Percentiles rank a stretch among this genome's conserved stretches.
Evolutionary conservation across 2,329 filamentous ascomycete genomes (phyloP).

Genomic region (Seiridium unicorne): DNA sequence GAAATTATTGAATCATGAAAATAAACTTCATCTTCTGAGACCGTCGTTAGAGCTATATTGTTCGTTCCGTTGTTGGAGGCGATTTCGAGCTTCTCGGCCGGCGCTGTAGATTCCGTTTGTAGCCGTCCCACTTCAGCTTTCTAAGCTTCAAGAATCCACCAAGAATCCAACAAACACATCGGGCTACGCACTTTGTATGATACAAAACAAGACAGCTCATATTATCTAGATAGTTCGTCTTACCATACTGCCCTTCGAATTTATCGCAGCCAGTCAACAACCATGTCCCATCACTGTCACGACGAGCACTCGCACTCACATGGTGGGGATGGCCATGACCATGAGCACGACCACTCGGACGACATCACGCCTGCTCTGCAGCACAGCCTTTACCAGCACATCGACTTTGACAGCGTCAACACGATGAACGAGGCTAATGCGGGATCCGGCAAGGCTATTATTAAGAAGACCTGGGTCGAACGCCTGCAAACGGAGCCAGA

Average conservation of each 20-base stretch:
- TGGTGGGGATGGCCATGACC: constrained; percentile 49
- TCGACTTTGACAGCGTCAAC: constrained; percentile 81
- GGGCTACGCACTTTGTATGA: not conserved
- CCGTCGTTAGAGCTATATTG: not conserved
- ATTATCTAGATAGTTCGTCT: not conserved
- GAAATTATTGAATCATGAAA: too few relatives aligned
- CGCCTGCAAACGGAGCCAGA: constrained; percentile 70
- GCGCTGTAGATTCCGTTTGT: not conserved
- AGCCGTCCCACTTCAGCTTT: not conserved
- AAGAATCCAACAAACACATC: not conserved
- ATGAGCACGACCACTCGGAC: constrained; percentile 82
- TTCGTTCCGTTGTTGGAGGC: too few relatives aligned
- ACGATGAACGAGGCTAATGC: constrained; percentile 79
- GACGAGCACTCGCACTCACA: constrained; percentile 41
- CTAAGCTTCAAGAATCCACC: not conserved
- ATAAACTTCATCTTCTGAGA: not conserved
- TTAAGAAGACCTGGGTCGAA: constrained; percentile 90
- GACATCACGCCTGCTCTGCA: constrained; percentile 91
- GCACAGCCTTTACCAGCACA: constrained; percentile 85
- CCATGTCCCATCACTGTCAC: constrained; percentile 44
- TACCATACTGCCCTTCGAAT: too few relatives aligned
- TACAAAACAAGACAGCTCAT: not conserved
- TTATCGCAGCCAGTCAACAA: not conserved
- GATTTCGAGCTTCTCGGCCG: too few relatives aligned
- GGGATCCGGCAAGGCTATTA: constrained; percentile 69